Evolutionary conservation across 306 rosid species (phyloP).

Genomic region (Rosa persica): DNA sequence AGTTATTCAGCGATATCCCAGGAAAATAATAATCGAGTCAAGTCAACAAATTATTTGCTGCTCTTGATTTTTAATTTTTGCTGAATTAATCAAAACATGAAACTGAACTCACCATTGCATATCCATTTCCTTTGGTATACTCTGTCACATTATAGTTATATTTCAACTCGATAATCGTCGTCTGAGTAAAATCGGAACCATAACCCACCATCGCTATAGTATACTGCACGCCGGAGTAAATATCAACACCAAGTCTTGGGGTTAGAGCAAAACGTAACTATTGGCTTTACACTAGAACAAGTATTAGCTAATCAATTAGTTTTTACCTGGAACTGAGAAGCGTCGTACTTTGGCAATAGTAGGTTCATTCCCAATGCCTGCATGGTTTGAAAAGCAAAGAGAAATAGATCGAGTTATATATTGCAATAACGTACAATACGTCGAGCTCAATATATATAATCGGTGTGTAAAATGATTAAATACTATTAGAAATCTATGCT

Average conservation of each 20-base stretch:
- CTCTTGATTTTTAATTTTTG: no score
- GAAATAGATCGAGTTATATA: neutral
- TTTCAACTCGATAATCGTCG: constrained; percentile 22
- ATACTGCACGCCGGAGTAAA: constrained; percentile 3
- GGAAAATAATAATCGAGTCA: neutral
- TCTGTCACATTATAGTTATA: neutral
- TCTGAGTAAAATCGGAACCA: constrained; percentile 6
- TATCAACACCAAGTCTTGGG: neutral
- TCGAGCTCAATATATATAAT: neutral
- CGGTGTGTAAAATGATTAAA: neutral
- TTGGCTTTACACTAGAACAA: neutral
- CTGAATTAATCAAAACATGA: neutral
- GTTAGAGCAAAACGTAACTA: neutral
- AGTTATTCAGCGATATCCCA: neutral
- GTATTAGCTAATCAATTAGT: neutral
- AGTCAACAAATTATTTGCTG: neutral
- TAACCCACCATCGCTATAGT: constrained; percentile 21
- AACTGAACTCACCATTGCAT: constrained; percentile 13
- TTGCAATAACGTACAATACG: neutral
- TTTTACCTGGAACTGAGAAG: neutral
- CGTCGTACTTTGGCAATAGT: neutral
- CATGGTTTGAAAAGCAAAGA: neutral
- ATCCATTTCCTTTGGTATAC: constrained; percentile 19
- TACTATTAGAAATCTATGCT: neutral
- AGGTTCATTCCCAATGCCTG: constrained; percentile 23